A percentile compares a stretch with the other conserved stretches of the same genome.
phyloP scores from a whole-genome alignment of 2,329 filamentous ascomycete genomes.

The Penicillium sp. region DNA sequence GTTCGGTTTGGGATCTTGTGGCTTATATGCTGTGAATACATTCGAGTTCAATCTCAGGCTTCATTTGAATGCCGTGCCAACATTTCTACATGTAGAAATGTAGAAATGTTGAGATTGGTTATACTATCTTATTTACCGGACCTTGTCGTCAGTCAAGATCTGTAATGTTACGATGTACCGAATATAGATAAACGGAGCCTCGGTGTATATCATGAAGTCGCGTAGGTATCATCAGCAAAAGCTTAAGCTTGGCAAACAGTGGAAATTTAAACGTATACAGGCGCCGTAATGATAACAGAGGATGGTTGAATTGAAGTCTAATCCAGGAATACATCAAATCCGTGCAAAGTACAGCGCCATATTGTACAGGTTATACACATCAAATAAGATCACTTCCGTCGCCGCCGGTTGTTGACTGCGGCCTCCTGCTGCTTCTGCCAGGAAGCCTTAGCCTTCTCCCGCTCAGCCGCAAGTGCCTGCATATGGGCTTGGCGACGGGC shows the following conservation, averaged over 20 bases:
- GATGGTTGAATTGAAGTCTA: constrained; percentile 4
- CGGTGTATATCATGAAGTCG: too few species aligned
- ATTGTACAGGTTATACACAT: constrained; percentile 26
- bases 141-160: too few species aligned
- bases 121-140: too few species aligned
- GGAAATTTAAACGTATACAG: too few species aligned
- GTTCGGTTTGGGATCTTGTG: not conserved
- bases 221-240: too few species aligned
- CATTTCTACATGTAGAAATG: too few species aligned
- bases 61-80: not conserved
- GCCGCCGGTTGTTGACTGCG: not conserved
- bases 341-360: constrained; percentile 21
- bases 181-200: too few species aligned
- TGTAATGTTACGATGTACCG: too few species aligned
- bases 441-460: constrained; percentile 22
- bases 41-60: not conserved
- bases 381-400: constrained; percentile 13
- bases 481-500: constrained; percentile 30
- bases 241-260: too few species aligned
- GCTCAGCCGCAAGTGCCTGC: constrained; percentile 23
- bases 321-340: constrained; percentile 18
- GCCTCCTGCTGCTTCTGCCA: constrained; percentile 12
- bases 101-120: too few species aligned
- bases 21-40: not conserved
- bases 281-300: not conserved